phyloP scores from a whole-genome alignment of 495 filamentous ascomycete species.

The Tetracladium marchalianum region DNA sequence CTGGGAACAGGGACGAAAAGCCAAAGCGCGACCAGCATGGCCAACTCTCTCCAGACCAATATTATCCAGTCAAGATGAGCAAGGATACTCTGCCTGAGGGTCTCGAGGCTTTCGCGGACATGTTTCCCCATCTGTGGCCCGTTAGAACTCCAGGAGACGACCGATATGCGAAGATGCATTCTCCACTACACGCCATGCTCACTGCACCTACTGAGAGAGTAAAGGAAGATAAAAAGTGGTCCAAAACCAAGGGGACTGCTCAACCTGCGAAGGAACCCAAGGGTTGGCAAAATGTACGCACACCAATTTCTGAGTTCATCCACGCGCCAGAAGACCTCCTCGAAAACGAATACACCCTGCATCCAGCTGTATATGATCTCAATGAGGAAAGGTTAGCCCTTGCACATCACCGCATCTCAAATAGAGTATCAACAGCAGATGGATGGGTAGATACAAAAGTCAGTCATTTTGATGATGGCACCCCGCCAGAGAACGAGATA shows the following conservation, averaged over 20 bases:
- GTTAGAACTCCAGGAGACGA: slow-evolving; percentile 77
- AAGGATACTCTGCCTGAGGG: slow-evolving; percentile 48
- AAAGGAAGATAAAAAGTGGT: slow-evolving; percentile 42
- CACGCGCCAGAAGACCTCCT: slow-evolving; percentile 60
- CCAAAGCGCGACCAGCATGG: neutral
- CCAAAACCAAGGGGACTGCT: slow-evolving; percentile 33
- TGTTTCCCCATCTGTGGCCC: slow-evolving; percentile 86
- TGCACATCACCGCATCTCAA: slow-evolving; percentile 31
- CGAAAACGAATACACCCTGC: slow-evolving; percentile 71
- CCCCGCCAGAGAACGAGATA: slow-evolving; percentile 57
- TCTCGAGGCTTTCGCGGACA: slow-evolving; percentile 62
- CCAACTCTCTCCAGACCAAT: slow-evolving; percentile 45
- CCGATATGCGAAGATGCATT: slow-evolving; percentile 68
- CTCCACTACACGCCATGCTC: slow-evolving; percentile 72
- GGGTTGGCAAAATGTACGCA: slow-evolving; percentile 56
- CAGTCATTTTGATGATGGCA: slow-evolving; percentile 52
- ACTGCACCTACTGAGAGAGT: slow-evolving; percentile 56
- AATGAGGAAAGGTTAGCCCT: slow-evolving; percentile 35
- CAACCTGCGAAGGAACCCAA: slow-evolving; percentile 47
- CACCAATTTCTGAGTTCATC: slow-evolving; percentile 68
- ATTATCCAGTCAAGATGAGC: slow-evolving; percentile 60
- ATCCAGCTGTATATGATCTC: slow-evolving; percentile 53
- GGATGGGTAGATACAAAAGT: slow-evolving; percentile 81
- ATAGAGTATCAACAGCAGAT: slow-evolving; percentile 30
- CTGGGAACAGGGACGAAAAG: slow-evolving; percentile 7